Percentiles rank a stretch among this genome's conserved stretches.
These are phyloP conservation scores for Lentinula boryana DNA, from an alignment of 768 basidiomycete species.

Conservation along the genomic window DNA sequence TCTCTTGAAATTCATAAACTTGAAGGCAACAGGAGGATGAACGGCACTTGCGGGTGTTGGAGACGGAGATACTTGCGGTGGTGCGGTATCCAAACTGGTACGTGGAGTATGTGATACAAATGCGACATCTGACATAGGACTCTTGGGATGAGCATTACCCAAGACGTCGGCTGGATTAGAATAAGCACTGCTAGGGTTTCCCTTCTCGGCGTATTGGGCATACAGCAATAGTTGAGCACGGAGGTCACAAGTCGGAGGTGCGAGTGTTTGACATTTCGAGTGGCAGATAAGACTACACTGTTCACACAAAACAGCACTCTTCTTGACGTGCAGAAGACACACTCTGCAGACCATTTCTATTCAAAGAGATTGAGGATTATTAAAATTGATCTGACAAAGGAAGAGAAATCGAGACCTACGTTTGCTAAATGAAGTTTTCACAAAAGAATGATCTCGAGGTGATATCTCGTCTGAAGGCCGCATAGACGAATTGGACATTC, in stretches of 20 bases:
- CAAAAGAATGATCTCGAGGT: conserved; percentile 73
- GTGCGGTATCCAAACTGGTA: conserved; percentile 40
- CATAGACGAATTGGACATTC: conserved; percentile 32
- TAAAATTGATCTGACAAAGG: neutral
- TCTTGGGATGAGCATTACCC: conserved; percentile 31
- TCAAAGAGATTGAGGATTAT: neutral
- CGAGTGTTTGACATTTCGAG: conserved; percentile 64
- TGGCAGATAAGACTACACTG: conserved; percentile 89
- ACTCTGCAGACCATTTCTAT: conserved; percentile 85
- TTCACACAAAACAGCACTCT: conserved; percentile 81
- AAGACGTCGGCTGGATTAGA: conserved; percentile 46
- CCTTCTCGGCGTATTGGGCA: conserved; percentile 72
- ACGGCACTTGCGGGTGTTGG: conserved; percentile 16
- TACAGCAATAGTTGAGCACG: conserved; percentile 75
- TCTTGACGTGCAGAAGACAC: conserved; percentile 75
- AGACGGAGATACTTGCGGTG: conserved; percentile 24
- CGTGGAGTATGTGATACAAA: conserved; percentile 42
- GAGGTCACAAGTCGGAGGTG: conserved; percentile 77
- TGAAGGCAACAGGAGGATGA: conserved; percentile 56
- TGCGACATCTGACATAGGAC: conserved; percentile 53
- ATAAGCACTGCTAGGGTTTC: conserved; percentile 47
- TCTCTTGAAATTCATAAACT: conserved; percentile 59
- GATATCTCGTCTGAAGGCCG: conserved; percentile 44
- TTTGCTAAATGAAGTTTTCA: conserved; percentile 91
- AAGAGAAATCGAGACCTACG: conserved; percentile 43